phyloP scores from a whole-genome alignment of 495 filamentous ascomycete species.

The Tuber magnatum region DNA sequence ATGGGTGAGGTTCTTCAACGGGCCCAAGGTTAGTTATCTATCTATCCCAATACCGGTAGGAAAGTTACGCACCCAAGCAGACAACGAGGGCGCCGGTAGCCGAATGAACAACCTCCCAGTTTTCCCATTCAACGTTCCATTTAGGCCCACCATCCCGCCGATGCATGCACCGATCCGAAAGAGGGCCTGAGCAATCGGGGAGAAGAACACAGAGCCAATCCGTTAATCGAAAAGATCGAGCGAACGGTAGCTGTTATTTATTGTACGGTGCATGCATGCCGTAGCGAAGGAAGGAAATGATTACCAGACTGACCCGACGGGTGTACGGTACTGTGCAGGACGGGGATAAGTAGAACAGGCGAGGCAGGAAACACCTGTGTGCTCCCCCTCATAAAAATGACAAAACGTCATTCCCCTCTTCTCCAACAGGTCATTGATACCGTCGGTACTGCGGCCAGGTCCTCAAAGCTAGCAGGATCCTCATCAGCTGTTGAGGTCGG shows the following conservation, averaged over 20 bases:
- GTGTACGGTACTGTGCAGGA: not conserved
- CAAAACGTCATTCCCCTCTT: too few relatives aligned
- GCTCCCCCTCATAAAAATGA: too few relatives aligned
- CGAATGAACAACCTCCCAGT: not conserved
- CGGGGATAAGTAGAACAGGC: too few relatives aligned
- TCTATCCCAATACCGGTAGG: too few relatives aligned
- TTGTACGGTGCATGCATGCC: not conserved
- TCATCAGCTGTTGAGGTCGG: too few relatives aligned
- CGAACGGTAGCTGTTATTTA: not conserved
- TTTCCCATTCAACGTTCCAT: not conserved
- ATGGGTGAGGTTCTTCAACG: not conserved
- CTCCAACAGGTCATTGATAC: too few relatives aligned
- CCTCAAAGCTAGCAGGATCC: too few relatives aligned
- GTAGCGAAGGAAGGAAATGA: not conserved
- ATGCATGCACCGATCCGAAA: not conserved
- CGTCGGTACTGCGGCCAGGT: too few relatives aligned
- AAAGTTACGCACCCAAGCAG: not conserved
- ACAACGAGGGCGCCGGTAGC: not conserved
- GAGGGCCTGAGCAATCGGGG: not conserved
- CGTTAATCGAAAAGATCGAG: not conserved
- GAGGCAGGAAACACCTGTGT: too few relatives aligned
- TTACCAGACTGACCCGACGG: not conserved
- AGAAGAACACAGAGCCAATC: not conserved
- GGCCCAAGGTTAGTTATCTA: not conserved
- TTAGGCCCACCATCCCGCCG: not conserved